A percentile compares a stretch with the other conserved stretches of the same genome.
These are phyloP conservation scores for Herpetospermum pedunculosum DNA, from an alignment of 306 rosid genomes.

Conservation along the genomic window DNA sequence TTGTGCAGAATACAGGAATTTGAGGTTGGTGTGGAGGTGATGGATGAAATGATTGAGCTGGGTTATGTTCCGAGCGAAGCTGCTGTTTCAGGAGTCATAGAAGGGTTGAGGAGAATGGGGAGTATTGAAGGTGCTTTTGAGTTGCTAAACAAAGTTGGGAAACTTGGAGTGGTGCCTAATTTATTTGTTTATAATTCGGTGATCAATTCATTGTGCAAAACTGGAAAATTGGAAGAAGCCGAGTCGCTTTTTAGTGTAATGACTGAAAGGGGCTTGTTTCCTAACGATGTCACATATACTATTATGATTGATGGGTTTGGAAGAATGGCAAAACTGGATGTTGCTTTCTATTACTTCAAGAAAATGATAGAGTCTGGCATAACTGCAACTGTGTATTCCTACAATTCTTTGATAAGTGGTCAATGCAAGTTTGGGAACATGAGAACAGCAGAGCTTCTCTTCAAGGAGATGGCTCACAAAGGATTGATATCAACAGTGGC, in stretches of 20 bases:
- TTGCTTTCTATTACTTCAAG: slow-evolving; percentile 45
- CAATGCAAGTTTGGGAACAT: slow-evolving; percentile 64
- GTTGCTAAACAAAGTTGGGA: slow-evolving; percentile 45
- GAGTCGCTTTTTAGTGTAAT: slow-evolving; percentile 48
- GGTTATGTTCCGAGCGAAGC: slow-evolving; percentile 62
- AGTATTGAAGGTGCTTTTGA: slow-evolving; percentile 42
- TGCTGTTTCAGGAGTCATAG: slow-evolving; percentile 51
- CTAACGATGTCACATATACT: slow-evolving; percentile 64
- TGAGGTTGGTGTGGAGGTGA: slow-evolving; percentile 30
- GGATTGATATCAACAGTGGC: slow-evolving; percentile 60
- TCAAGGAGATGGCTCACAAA: slow-evolving; percentile 39
- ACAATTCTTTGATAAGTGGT: slow-evolving; percentile 74
- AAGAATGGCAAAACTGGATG: slow-evolving; percentile 52
- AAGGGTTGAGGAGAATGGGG: slow-evolving; percentile 60
- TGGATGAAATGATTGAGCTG: slow-evolving; percentile 65
- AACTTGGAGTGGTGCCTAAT: slow-evolving; percentile 47
- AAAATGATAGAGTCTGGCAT: slow-evolving; percentile 45
- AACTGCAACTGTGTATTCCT: slow-evolving; percentile 47
- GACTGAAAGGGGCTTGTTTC: slow-evolving; percentile 40
- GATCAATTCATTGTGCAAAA: slow-evolving; percentile 65
- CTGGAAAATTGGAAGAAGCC: slow-evolving; percentile 56
- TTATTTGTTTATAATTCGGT: slow-evolving; percentile 60
- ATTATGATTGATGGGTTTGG: slow-evolving; percentile 77
- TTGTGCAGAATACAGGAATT: slow-evolving; percentile 53
- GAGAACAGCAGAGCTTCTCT: slow-evolving; percentile 42